phyloP scores from a whole-genome alignment of 2,329 filamentous ascomycete genomes.

The Ustulina deusta region DNA sequence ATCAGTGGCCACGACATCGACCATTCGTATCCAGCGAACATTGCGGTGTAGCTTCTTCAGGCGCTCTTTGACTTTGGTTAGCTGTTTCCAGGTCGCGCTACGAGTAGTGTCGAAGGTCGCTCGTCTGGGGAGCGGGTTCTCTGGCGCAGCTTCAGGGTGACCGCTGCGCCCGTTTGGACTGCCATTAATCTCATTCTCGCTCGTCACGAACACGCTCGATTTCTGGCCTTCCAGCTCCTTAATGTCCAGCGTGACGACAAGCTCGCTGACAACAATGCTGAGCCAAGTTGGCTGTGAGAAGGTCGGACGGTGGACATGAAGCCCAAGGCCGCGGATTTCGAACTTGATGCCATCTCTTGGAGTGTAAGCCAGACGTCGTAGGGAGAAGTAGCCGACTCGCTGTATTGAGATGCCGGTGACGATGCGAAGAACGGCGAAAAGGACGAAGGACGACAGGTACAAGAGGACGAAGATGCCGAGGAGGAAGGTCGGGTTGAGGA shows the following conservation, averaged over 20 bases:
- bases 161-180: conserved; percentile 37
- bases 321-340: conserved; percentile 87
- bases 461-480: conserved; percentile 86
- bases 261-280: conserved; percentile 87
- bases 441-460: conserved; percentile 91
- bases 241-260: conserved; percentile 85
- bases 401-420: conserved; percentile 96
- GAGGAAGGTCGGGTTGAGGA: conserved; percentile 82
- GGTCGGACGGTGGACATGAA: conserved; percentile 91
- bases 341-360: conserved; percentile 89
- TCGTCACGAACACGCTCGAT: conserved; percentile 48
- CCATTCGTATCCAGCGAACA: conserved; percentile 87
- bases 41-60: conserved; percentile 88
- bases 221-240: conserved; percentile 70
- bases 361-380: conserved; percentile 90
- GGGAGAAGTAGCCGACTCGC: conserved; percentile 89
- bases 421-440: conserved; percentile 93
- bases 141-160: conserved; percentile 45
- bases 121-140: conserved; percentile 49
- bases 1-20: conserved; percentile 88
- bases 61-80: conserved; percentile 83
- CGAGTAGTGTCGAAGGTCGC: conserved; percentile 55
- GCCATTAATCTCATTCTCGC: conserved; percentile 42
- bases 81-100: conserved; percentile 82
- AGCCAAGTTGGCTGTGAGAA: conserved; percentile 98